phyloP scores from a whole-genome alignment of 2,329 filamentous ascomycete species.

The Phoma herbarum region DNA sequence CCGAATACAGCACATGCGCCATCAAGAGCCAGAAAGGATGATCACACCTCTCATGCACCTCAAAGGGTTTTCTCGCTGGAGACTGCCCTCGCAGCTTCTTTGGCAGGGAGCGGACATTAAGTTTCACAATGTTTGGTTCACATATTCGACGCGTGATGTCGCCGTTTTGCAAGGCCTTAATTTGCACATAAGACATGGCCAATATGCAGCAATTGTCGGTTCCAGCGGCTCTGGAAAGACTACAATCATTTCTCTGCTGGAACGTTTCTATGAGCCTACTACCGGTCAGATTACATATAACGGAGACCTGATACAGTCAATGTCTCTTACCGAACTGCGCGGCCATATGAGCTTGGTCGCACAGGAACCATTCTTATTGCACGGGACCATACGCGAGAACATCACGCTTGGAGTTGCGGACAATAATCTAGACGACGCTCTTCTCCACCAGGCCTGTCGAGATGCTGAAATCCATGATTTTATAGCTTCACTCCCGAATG shows the following conservation, averaged over 20 bases:
- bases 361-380: conserved; percentile 58
- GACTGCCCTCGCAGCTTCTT: conserved; percentile 14
- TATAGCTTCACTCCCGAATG: conserved; percentile 40
- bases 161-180: conserved; percentile 72
- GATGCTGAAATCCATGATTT: conserved; percentile 45
- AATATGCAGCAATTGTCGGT: conserved; percentile 62
- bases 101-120: conserved; percentile 63
- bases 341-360: conserved; percentile 73
- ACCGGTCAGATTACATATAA: conserved; percentile 70
- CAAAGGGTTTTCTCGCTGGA: conserved; percentile 19
- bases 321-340: conserved; percentile 59
- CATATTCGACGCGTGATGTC: conserved; percentile 91
- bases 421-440: conserved; percentile 54
- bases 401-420: conserved; percentile 55
- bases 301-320: conserved; percentile 68
- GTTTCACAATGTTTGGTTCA: conserved; percentile 82
- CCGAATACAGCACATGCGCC: conserved; percentile 31
- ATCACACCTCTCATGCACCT: background rate
- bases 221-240: conserved; percentile 88
- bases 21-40: conserved; percentile 8
- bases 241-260: conserved; percentile 88
- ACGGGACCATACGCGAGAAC: conserved; percentile 58
- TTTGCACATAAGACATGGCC: conserved; percentile 60
- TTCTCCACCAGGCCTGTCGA: conserved; percentile 31
- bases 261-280: conserved; percentile 90